Base-by-base conservation (phyloP, 768 basidiomycete species). In the Coprinopsis marcescibilis region DNA sequence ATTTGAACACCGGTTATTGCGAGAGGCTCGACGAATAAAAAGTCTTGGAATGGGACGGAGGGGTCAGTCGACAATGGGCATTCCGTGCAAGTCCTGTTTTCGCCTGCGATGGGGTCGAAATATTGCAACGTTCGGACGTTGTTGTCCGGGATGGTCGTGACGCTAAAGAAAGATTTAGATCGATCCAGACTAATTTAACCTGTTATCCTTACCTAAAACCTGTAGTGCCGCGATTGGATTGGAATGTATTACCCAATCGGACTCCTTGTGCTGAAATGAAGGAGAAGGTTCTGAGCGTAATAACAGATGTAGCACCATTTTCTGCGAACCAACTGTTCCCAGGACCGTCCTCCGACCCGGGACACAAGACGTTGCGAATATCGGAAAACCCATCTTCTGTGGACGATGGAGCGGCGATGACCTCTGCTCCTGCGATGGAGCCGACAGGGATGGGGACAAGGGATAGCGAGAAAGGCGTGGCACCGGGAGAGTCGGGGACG, bases 101-200 rank as follows among this genome's bases (percentile, higher is more conserved):
- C 70, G 33, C 83, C 81, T 10, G 83, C 86, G 0, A 69, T 63
- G 0, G 89, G 84, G 61, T 98, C 87, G 25, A 85, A 61, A 60
- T 85, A 98, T 24, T 77, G 75, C 51, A 99, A 69, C 3, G 77
- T 75, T 61, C 84, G 83, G 11, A 90, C 78, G 4, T 73, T 73
- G 63, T 96, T 93, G 63, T 95, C 88, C 0, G 96, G 96, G 50
- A 97, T 82, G 26, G 93, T 82, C 1, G 85, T 83, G 33, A 94
- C 69, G 57, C 94, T 95, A n/a, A n/a, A n/a, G n/a, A n/a, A n/a
- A n/a, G n/a, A n/a, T n/a, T n/a, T n/a, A n/a, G n/a, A n/a, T n/a
- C n/a, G n/a, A n/a, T n/a, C n/a, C n/a, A n/a, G n/a, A n/a, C n/a
- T n/a, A n/a, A n/a, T n/a, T n/a, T n/a, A n/a, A n/a, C n/a, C n/a